A percentile compares a stretch with the other conserved stretches of the same genome.
Conservation (phyloP, 1,284 basidiomycete species). For the Ceratobasidium sp. region DNA sequence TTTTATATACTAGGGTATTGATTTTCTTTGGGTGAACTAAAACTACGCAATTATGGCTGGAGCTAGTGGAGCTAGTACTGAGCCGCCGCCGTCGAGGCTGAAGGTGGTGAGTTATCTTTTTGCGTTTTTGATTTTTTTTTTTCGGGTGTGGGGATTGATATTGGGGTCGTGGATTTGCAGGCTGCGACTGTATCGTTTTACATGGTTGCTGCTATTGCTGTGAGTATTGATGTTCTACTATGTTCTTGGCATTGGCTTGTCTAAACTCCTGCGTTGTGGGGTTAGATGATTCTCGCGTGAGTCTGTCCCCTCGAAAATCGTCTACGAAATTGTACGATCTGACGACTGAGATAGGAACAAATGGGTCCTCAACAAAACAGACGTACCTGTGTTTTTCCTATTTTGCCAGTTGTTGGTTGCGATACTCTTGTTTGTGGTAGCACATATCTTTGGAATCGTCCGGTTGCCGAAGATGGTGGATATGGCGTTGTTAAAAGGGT, state of each 20-base stretch:
- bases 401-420: conserved; percentile 84
- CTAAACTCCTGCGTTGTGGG: conserved; percentile 29
- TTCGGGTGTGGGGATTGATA: neutral
- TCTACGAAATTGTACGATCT: neutral
- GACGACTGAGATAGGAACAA: conserved; percentile 70
- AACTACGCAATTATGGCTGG: neutral
- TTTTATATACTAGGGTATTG: neutral
- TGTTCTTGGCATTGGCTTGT: conserved; percentile 50
- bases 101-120: conserved; percentile 30
- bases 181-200: conserved; percentile 74
- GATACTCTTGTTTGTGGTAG: conserved; percentile 76
- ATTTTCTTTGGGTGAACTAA: neutral
- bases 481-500: conserved; percentile 72
- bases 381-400: conserved; percentile 87
- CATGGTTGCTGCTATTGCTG: conserved; percentile 83
- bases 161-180: neutral
- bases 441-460: conserved; percentile 70
- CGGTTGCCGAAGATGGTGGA: conserved; percentile 57
- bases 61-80: conserved; percentile 19
- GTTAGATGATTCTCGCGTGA: conserved; percentile 85
- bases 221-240: conserved; percentile 61
- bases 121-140: neutral
- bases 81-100: conserved; percentile 23
- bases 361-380: conserved; percentile 80
- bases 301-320: conserved; percentile 51